Evolutionary conservation across 805 yeast genomes (phyloP), one percentile per base, ranked within the genome.

Genomic region (Phaffomyces thermotolerans): DNA sequence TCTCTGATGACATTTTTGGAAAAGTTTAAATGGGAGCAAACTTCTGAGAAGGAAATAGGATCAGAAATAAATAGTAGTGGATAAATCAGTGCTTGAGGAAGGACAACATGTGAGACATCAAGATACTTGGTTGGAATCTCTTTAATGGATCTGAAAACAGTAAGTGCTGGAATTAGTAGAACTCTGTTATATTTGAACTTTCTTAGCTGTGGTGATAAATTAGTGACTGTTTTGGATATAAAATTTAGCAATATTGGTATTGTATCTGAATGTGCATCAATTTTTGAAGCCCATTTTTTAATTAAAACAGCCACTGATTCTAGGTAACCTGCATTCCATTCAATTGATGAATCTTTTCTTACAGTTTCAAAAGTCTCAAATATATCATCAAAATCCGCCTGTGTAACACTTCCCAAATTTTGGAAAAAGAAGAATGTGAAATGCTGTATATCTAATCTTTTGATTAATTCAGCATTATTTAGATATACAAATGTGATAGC

Each of bases 21-120:
- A 45, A 58, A 62, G 6, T 73, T 63, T 24, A 79, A 56, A 52
- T 69, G 75, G 1, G 68, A 69, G 51, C 80, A 73, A 1, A 68
- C 42, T 25, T 65, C 70, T 4, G 81, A 73, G 3, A 73, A 57
- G 4, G 73, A 48, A 2, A 71, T 47, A 8, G 83, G 72, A 46
- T 72, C 70, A 15, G 64, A 56, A 4, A 69, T 58, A 34, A 76
- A 64, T 6, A 73, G 51, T 2, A 73, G 50, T 4, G 59, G 48
- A 43, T 71, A 70, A 0, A 65, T 48, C 3, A 75, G 42, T 1
- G 66, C 39, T 0, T 75, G 72, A 0, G 75, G 73, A 0, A 70
- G 50, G 1, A 73, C 59, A 13, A 73, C 42, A 29, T 51, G 54
- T 4, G 53, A 37, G 0, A 61, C 45, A 6, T 43, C 42, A 4